These are phyloP conservation scores for Amanita phalloides DNA, from an alignment of 768 basidiomycete species.

Conservation along the genomic window DNA sequence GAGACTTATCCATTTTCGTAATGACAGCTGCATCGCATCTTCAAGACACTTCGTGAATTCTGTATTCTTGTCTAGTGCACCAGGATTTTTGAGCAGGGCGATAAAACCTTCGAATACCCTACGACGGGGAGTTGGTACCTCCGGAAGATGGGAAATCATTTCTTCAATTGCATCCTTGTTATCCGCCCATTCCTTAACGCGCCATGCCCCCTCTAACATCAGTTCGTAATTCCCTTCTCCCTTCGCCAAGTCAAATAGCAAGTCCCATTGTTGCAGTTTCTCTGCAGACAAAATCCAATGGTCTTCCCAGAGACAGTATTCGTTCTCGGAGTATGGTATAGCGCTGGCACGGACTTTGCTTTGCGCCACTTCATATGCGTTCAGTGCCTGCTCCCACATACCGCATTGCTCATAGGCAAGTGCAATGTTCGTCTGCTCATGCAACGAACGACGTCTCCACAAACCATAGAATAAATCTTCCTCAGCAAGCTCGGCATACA, in stretches of 20 bases:
- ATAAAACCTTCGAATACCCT: constrained; percentile 97
- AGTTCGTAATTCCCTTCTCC: constrained; percentile 88
- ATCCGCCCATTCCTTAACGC: constrained; percentile 86
- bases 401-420: constrained; percentile 92
- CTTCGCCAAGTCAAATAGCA: constrained; percentile 82
- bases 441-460: constrained; percentile 86
- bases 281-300: constrained; percentile 96
- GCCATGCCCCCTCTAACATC: constrained; percentile 91
- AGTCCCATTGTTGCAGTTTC: constrained; percentile 98
- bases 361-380: constrained; percentile 85
- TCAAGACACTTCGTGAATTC: constrained; percentile 87
- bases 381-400: constrained; percentile 90
- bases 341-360: constrained; percentile 69
- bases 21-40: constrained; percentile 92
- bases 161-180: constrained; percentile 70
- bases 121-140: constrained; percentile 88
- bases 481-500: constrained; percentile 92
- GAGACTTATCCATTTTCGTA: constrained; percentile 91
- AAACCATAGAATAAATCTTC: constrained; percentile 97
- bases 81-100: constrained; percentile 77
- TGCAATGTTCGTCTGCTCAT: constrained; percentile 80
- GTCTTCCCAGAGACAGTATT: constrained; percentile 98
- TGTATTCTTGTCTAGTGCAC: constrained; percentile 68
- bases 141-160: constrained; percentile 69
- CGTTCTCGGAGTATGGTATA: constrained; percentile 86